Evolutionary conservation across 2,329 filamentous ascomycete species (phyloP).

Genomic region (Alternaria angustiovoidea): DNA sequence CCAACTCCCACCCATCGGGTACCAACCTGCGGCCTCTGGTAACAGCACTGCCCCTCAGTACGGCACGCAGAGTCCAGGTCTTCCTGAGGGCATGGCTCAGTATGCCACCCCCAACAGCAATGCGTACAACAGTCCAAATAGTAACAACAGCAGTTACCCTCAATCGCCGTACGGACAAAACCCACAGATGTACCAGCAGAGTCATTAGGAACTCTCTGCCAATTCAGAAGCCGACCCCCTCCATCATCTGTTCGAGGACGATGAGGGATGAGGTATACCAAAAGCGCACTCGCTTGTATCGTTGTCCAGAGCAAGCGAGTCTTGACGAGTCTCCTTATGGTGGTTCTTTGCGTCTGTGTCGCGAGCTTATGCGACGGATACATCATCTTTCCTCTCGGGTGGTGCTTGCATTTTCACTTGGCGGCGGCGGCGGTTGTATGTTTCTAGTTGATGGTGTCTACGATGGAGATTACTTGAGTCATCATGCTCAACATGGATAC

Average conservation of each 20-base stretch:
- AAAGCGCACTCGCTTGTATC: constrained; percentile 23
- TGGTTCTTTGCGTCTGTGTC: constrained; percentile 34
- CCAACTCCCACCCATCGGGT: constrained; percentile 61
- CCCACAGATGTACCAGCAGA: constrained; percentile 59
- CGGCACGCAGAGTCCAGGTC: constrained; percentile 54
- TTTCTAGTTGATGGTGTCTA: constrained; percentile 45
- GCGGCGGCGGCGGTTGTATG: constrained; percentile 52
- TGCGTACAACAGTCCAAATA: constrained; percentile 54
- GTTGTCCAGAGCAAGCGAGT: constrained; percentile 15
- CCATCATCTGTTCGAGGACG: not conserved
- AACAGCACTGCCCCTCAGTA: constrained; percentile 56
- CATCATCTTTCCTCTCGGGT: constrained; percentile 40
- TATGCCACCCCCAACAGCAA: constrained; percentile 54
- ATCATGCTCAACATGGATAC: constrained; percentile 12
- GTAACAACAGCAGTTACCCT: constrained; percentile 58
- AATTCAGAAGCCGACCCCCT: not conserved
- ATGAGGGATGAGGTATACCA: constrained; percentile 10
- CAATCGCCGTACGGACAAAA: constrained; percentile 60
- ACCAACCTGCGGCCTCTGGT: constrained; percentile 57
- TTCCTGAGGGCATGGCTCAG: constrained; percentile 60
- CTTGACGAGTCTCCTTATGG: constrained; percentile 37
- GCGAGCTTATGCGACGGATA: constrained; percentile 35
- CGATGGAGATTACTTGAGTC: constrained; percentile 26
- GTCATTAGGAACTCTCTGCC: constrained; percentile 36
- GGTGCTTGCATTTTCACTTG: constrained; percentile 50